These are phyloP conservation scores for Flaveria linearis DNA, from an alignment of 129 eudicot genomes.

Conservation along the genomic window DNA sequence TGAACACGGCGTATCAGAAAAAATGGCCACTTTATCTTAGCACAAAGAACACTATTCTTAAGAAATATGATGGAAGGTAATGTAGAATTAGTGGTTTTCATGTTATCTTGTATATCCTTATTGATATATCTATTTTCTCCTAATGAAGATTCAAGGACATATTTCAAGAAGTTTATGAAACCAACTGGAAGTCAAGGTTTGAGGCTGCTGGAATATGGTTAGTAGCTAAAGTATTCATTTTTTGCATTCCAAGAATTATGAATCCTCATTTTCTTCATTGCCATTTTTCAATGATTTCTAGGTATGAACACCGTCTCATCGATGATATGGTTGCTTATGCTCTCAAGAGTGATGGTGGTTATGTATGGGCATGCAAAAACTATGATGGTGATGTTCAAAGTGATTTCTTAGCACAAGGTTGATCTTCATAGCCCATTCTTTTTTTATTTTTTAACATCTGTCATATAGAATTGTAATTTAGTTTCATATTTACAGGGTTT, in stretches of 20 bases:
- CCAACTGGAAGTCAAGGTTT: not conserved
- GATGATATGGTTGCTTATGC: conserved; percentile 99
- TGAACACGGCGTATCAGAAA: not conserved
- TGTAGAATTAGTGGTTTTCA: not conserved
- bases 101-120: not conserved
- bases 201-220: not conserved
- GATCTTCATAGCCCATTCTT: no score
- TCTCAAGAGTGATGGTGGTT: conserved; percentile 96
- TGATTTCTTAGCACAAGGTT: no score
- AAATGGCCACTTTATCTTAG: not conserved
- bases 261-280: not conserved
- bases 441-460: not conserved
- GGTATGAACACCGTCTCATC: conserved; percentile 96
- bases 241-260: not conserved
- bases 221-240: not conserved
- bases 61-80: not conserved
- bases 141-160: not conserved
- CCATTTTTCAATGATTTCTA: conserved; percentile 3
- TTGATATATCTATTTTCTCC: not conserved
- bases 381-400: conserved; percentile 66
- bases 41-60: not conserved
- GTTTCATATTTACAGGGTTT: not conserved
- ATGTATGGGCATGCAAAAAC: conserved; percentile 99
- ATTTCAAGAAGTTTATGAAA: not conserved
- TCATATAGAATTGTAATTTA: not conserved